Conservation (phyloP, 2,329 filamentous ascomycete genomes). For the Tricladium varicosporioides region DNA sequence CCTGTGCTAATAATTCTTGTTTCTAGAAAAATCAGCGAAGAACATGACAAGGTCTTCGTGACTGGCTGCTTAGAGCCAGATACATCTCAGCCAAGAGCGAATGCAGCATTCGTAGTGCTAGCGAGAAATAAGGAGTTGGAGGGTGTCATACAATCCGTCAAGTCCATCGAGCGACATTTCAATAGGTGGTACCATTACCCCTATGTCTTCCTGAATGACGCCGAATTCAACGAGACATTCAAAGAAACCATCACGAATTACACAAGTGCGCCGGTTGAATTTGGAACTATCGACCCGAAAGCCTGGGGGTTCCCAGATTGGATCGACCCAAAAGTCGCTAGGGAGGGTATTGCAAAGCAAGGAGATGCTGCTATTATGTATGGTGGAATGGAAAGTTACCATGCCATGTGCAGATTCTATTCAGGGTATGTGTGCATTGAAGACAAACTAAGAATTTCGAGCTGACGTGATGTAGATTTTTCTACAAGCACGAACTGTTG, state of each 20-base stretch:
- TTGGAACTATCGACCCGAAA: conserved; percentile 83
- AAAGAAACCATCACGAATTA: conserved; percentile 85
- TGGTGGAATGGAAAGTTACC: conserved; percentile 96
- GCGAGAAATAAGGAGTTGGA: conserved; percentile 95
- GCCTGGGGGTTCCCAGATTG: conserved; percentile 98
- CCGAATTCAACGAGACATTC: conserved; percentile 93
- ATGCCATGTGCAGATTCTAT: conserved; percentile 99
- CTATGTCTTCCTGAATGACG: conserved; percentile 97
- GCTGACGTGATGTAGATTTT: conserved; percentile 59
- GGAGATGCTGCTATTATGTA: conserved; percentile 99
- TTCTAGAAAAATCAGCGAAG: conserved; percentile 88
- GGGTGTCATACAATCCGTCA: conserved; percentile 92
- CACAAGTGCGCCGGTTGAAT: conserved; percentile 84
- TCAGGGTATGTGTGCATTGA: conserved; percentile 66
- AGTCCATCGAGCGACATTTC: conserved; percentile 98
- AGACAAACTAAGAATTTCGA: not conserved
- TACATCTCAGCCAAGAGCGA: conserved; percentile 76
- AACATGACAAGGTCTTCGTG: conserved; percentile 94
- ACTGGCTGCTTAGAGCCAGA: conserved; percentile 84
- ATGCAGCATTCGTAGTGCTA: conserved; percentile 92
- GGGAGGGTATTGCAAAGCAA: conserved; percentile 94
- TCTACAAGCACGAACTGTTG: conserved; percentile 94
- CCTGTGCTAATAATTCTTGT: conserved; percentile 17
- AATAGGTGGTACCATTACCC: conserved; percentile 99
- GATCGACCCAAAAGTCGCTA: conserved; percentile 90